A percentile compares a stretch with the other conserved stretches of the same genome.
Conservation (phyloP, 106 monocot species). For the Xerophyta viscosa region DNA sequence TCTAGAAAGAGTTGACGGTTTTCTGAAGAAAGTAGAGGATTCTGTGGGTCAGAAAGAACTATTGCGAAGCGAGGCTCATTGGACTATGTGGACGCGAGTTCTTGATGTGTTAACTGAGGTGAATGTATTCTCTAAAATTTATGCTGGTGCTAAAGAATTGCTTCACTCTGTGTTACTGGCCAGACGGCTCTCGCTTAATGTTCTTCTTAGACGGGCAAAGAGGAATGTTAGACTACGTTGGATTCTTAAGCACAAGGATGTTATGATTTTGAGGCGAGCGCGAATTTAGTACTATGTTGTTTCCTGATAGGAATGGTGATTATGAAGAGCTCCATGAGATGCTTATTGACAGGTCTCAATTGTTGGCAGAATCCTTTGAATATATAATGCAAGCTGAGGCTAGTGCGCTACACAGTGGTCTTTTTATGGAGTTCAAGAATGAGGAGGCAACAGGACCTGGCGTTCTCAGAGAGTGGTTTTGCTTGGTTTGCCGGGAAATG, state of each 20-base stretch:
- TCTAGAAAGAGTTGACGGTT: conserved; percentile 20
- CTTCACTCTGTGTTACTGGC: conserved; percentile 38
- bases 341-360: conserved; percentile 71
- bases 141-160: conserved; percentile 23
- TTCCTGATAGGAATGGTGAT: conserved; percentile 59
- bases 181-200: conserved; percentile 38
- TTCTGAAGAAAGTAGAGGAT: conserved; percentile 20
- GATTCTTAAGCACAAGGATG: conserved; percentile 58
- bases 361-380: conserved; percentile 73
- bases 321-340: conserved; percentile 69
- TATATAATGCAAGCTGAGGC: conserved; percentile 55
- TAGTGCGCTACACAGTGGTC: conserved; percentile 35
- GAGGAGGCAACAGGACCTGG: conserved; percentile 95
- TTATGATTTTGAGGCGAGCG: conserved; percentile 56
- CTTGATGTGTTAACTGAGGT: conserved; percentile 37
- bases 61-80: conserved; percentile 12
- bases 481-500: conserved; percentile 56
- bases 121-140: conserved; percentile 44
- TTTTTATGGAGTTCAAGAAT: conserved; percentile 91
- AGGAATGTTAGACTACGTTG: conserved; percentile 37
- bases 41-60: conserved; percentile 4
- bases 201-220: conserved; percentile 36
- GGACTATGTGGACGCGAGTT: conserved; percentile 18
- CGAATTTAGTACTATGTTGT: conserved; percentile 70
- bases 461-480: conserved; percentile 90